Evolutionary conservation across 1,284 basidiomycete species (phyloP), one percentile per base, ranked within the genome.

Genomic region (Fistulinella staudtii): DNA sequence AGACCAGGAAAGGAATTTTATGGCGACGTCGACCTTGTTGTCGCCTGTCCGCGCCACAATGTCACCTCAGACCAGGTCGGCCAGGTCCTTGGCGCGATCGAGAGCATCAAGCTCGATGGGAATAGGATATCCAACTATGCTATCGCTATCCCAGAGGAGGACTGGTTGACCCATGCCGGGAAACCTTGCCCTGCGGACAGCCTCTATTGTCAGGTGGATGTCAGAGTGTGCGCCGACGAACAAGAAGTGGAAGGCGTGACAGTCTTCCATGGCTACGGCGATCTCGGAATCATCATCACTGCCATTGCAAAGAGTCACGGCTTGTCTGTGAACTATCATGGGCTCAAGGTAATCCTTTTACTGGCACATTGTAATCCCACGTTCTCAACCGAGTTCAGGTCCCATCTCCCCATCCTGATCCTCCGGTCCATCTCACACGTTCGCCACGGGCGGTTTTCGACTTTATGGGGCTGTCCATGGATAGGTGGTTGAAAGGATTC

Each of bases 1-100:
- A 77, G 73, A 9, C 84, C 84, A 8, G 78, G 74, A 49, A 86
- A 86, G 55, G 38, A 43, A 1, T 77, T 79, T 56, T 67, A 82
- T 47, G 84, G 84, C 2, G 84, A 86, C 55, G 55, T 87, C 28
- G 84, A 86, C 56, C 75, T 84, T 43, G 56, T 82, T 17, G 82
- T 82, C 5, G 67, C 70, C 29, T 50, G 58, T 23, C 76, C 63
- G 18, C 30, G 4, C 34, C 52, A 45, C 10, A 53, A 48, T 11
- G 58, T 72, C 13, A 64, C 71, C 2, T 70, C 72, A 37, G 67
- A 68, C 24, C 48, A 65, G 18, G 67, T 83, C 6, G 65, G 70
- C 52, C 44, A 51, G 4, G 62, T 68, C 13, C 60, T 86, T 4
- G 71, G 74, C 10, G 82, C 83, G 17, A 61, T 52, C 28, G 63